Evolutionary conservation across 331 rosid genomes (phyloP).

Genomic region (Erythrophleum ivorense): DNA sequence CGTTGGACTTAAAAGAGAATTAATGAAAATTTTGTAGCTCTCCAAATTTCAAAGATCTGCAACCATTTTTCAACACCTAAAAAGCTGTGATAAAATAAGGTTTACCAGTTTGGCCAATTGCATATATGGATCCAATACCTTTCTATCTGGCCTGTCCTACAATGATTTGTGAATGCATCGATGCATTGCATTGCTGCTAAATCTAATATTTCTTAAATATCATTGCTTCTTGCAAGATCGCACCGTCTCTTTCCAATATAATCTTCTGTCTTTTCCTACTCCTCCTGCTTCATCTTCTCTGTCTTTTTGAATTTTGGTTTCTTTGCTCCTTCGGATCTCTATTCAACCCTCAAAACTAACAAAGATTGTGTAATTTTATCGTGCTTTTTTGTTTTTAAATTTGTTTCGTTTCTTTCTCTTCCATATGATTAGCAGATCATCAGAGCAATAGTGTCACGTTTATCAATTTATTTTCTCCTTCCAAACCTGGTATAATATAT

Average conservation of each 20-base stretch:
- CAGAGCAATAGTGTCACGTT: neutral
- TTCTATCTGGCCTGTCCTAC: slow-evolving; percentile 28
- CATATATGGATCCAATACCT: slow-evolving; percentile 33
- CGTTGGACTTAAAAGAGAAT: slow-evolving; percentile 36
- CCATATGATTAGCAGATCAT: slow-evolving; percentile 30
- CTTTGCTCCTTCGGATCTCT: neutral
- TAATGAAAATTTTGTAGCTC: slow-evolving; percentile 8
- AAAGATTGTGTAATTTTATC: slow-evolving; percentile 18
- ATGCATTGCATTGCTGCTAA: slow-evolving; percentile 13
- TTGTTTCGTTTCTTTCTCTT: slow-evolving; percentile 1
- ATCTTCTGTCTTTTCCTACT: neutral
- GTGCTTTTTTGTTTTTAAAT: neutral
- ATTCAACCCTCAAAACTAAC: slow-evolving; percentile 3
- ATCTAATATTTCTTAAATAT: slow-evolving; percentile 18
- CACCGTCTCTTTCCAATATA: slow-evolving; percentile 39
- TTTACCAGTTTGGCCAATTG: slow-evolving; percentile 22
- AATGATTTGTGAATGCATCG: slow-evolving; percentile 17
- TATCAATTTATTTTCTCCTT: neutral
- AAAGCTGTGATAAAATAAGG: slow-evolving; percentile 31
- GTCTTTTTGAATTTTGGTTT: neutral
- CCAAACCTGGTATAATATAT: neutral
- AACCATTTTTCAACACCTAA: slow-evolving; percentile 51
- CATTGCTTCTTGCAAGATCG: slow-evolving; percentile 42
- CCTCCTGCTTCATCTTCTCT: slow-evolving; percentile 2
- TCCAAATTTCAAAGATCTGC: neutral